Conservation (phyloP, 768 basidiomycete genomes). For the Rhizopogon vulgaris region DNA sequence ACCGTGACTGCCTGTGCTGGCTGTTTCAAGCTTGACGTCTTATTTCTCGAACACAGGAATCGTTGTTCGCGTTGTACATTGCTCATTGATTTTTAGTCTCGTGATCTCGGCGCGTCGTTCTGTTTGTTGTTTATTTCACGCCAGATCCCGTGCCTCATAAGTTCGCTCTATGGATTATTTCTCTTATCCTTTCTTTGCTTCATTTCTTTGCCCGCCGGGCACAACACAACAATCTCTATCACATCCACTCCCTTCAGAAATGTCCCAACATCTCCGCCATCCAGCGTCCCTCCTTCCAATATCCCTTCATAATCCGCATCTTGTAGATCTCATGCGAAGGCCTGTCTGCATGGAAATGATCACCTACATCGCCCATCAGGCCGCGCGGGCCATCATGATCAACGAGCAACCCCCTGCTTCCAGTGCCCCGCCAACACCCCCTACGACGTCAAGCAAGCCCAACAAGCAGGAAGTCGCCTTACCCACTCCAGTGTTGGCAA, state of each 20-base stretch:
- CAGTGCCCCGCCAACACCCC: conserved; percentile 54
- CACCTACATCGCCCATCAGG: conserved; percentile 73
- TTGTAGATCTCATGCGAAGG: conserved; percentile 72
- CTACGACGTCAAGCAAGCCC: conserved; percentile 54
- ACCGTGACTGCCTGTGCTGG: too few relatives aligned
- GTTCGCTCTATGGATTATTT: neutral
- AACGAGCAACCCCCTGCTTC: conserved; percentile 38
- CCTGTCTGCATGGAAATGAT: conserved; percentile 85
- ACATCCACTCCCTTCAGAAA: conserved; percentile 27
- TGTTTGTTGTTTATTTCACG: conserved; percentile 10
- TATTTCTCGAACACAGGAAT: too few relatives aligned
- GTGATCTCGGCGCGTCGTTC: conserved; percentile 23
- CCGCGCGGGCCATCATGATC: conserved; percentile 68
- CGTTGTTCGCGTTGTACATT: too few relatives aligned
- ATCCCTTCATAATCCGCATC: conserved; percentile 70
- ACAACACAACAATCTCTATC: conserved; percentile 24
- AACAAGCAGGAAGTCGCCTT: conserved; percentile 23
- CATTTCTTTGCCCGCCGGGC: conserved; percentile 11
- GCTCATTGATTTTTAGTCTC: conserved; percentile 19
- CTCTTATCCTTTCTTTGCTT: conserved; percentile 10
- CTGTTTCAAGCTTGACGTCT: too few relatives aligned
- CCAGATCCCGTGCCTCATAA: conserved; percentile 8
- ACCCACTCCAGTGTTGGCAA: conserved; percentile 4
- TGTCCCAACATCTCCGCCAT: conserved; percentile 41
- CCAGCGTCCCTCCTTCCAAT: conserved; percentile 81